Evolutionary conservation across 805 yeast genomes (phyloP).

Genomic region (Nakazawaea wyomingensis): DNA sequence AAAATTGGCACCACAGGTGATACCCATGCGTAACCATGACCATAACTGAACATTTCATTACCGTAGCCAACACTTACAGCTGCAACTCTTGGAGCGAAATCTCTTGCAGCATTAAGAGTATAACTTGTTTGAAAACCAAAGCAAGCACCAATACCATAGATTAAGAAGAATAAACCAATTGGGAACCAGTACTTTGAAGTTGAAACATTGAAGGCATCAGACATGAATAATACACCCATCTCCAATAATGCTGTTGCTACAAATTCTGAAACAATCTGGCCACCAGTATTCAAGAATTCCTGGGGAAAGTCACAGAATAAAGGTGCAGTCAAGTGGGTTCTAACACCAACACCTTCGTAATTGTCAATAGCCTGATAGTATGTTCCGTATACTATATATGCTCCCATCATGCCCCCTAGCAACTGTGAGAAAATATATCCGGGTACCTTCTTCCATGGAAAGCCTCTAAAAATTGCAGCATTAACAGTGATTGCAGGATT

Average conservation of each 20-base stretch:
- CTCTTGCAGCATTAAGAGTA: slow-evolving; percentile 52
- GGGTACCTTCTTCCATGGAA: slow-evolving; percentile 44
- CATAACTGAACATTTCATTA: slow-evolving; percentile 30
- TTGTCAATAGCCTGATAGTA: slow-evolving; percentile 34
- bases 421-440: slow-evolving; percentile 42
- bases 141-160: slow-evolving; percentile 41
- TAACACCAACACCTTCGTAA: slow-evolving; percentile 29
- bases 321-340: slow-evolving; percentile 34
- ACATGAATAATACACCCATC: slow-evolving; percentile 43
- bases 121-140: slow-evolving; percentile 49
- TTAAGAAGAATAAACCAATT: slow-evolving; percentile 38
- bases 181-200: slow-evolving; percentile 43
- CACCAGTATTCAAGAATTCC: slow-evolving; percentile 32
- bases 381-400: slow-evolving; percentile 38
- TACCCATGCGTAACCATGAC: slow-evolving; percentile 47
- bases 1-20: slow-evolving; percentile 45
- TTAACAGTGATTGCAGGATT: slow-evolving; percentile 49
- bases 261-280: slow-evolving; percentile 44
- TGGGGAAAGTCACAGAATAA: slow-evolving; percentile 43
- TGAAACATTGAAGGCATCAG: slow-evolving; percentile 42
- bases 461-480: slow-evolving; percentile 43
- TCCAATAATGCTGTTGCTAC: slow-evolving; percentile 40
- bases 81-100: slow-evolving; percentile 49
- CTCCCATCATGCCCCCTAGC: slow-evolving; percentile 45
- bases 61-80: slow-evolving; percentile 43